Conservation (phyloP, 371 early-diverging fungal species). For the Mucor racemosus region DNA sequence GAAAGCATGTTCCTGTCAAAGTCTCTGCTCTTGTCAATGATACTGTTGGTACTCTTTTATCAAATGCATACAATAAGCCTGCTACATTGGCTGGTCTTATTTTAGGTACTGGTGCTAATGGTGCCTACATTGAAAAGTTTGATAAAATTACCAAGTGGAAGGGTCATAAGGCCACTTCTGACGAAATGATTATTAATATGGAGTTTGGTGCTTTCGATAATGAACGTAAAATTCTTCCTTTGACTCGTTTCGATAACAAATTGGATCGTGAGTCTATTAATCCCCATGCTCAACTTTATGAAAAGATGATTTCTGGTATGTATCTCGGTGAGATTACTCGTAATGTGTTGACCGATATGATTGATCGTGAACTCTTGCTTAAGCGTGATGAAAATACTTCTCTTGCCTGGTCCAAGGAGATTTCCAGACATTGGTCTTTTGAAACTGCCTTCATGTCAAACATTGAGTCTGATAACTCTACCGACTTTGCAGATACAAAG, state of each 20-base stretch:
- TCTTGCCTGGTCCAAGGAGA: constrained; percentile 58
- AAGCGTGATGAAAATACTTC: constrained; percentile 46
- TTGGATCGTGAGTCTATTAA: constrained; percentile 67
- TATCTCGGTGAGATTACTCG: constrained; percentile 87
- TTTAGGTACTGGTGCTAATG: constrained; percentile 96
- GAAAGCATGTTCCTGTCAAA: constrained; percentile 73
- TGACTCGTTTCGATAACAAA: constrained; percentile 67
- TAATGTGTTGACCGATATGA: constrained; percentile 78
- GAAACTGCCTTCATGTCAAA: constrained; percentile 92
- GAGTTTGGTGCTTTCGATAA: constrained; percentile 75
- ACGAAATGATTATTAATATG: constrained; percentile 91
- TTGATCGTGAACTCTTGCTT: constrained; percentile 82
- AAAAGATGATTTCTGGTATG: constrained; percentile 85
- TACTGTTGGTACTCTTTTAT: constrained; percentile 92
- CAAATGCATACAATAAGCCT: constrained; percentile 85
- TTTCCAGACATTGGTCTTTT: constrained; percentile 79
- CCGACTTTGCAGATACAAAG: constrained; percentile 66
- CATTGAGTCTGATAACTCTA: constrained; percentile 84
- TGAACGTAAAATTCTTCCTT: constrained; percentile 63
- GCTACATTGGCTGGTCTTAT: constrained; percentile 88
- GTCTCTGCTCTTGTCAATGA: constrained; percentile 95
- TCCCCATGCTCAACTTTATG: constrained; percentile 67
- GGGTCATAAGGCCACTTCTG: constrained; percentile 39
- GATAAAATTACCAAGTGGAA: constrained; percentile 76
- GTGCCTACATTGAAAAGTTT: constrained; percentile 90